Base-by-base conservation (phyloP, 148 eudicot species). In the Rhododendron williamsianum region DNA sequence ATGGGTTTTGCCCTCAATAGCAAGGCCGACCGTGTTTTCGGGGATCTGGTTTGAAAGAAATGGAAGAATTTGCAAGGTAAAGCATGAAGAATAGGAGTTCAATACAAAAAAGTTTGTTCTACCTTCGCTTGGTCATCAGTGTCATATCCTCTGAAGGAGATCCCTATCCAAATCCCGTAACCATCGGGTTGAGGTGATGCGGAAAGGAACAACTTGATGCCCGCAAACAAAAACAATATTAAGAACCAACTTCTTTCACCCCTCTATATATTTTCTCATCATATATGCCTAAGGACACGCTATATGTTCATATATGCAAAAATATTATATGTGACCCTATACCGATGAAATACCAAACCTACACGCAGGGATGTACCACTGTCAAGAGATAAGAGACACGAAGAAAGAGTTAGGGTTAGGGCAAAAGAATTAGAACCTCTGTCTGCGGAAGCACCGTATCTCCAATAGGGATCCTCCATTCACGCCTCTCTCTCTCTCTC, bases 391-490 rank as follows among this genome's bases (percentile, higher is more conserved):
- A 35, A 52, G 27, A 33, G 76, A 72, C 51, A 19, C 33, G 10
- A 18, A 56, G 18, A 54, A 27, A 27, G 12, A 63, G 6, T 21
- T 49, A 36, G 49, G 52, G 38, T 51, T 81, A 69, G 85, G 74
- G 85, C 21, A 76, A 81, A 54, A 27, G 79, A 41, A 78, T 46
- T 8, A 15, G 41, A 46, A 91, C 91, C 90, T 86, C 82, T 76
- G n/a, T 89, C 91, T 36, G 89, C 54, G 52, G 89, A 52, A 76
- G 79, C 87, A 49, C 81, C 87, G 89, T 89, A 89, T 87, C 91
- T 80, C 88, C 89, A 69, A 79, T 89, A 89, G 30, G 91, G 91
- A 87, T 91, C 90, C 69, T 54, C 91, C 92, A 91, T 89, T 12
- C 13, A 36, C 58, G 7, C 33, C 63, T 82, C 72, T 76, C 87